Conservation (phyloP, 768 basidiomycete species). For the Suillus variegatus region DNA sequence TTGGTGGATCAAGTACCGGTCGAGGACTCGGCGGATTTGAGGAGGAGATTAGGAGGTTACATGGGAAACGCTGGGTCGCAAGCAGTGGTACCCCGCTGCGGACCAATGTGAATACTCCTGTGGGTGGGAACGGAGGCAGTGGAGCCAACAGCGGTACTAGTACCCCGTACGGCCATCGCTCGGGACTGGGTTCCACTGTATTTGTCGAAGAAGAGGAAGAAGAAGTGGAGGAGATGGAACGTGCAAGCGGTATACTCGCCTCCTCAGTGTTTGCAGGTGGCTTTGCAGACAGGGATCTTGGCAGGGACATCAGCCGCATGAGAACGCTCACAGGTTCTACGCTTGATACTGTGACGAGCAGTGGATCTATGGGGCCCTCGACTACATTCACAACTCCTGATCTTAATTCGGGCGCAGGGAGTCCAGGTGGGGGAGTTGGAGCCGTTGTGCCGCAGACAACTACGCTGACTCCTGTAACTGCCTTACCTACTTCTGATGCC, state of each 20-base stretch:
- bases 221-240: slow-evolving; percentile 61
- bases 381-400: slow-evolving; percentile 68
- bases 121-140: slow-evolving; percentile 37
- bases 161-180: slow-evolving; percentile 61
- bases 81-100: slow-evolving; percentile 59
- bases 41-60: slow-evolving; percentile 72
- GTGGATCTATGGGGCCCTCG: slow-evolving; percentile 41
- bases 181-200: slow-evolving; percentile 54
- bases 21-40: slow-evolving; percentile 64
- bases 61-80: slow-evolving; percentile 74
- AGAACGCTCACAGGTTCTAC: slow-evolving; percentile 59
- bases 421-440: slow-evolving; percentile 34
- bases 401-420: slow-evolving; percentile 35
- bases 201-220: slow-evolving; percentile 79
- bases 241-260: slow-evolving; percentile 26
- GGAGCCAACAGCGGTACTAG: slow-evolving; percentile 67
- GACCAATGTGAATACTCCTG: slow-evolving; percentile 55
- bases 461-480: slow-evolving; percentile 68
- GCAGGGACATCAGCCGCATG: slow-evolving; percentile 41
- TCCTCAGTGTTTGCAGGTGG: slow-evolving; percentile 36
- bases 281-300: slow-evolving; percentile 44
- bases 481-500: slow-evolving; percentile 68
- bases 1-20: slow-evolving; percentile 31
- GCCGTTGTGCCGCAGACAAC: slow-evolving; percentile 45
- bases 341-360: slow-evolving; percentile 32